These are phyloP conservation scores for Moesziomyces sp. DNA, from an alignment of 1,284 basidiomycete genomes.

Conservation along the genomic window DNA sequence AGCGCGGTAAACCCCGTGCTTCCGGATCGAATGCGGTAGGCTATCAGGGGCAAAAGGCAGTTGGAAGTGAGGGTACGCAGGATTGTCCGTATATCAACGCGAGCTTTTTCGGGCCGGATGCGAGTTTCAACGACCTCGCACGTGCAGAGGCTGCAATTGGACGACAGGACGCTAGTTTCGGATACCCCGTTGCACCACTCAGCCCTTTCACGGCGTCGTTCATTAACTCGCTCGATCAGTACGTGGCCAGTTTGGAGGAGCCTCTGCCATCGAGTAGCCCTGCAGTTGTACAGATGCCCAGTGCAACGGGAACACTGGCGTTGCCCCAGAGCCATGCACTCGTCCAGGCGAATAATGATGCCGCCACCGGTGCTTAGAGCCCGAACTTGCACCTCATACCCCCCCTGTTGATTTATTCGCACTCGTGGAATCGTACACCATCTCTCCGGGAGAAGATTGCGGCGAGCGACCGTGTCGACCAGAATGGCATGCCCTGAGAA, in stretches of 20 bases:
- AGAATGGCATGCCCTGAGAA: too few species aligned
- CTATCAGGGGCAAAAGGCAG: too few species aligned
- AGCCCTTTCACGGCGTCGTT: constrained; percentile 43
- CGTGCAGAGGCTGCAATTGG: constrained; percentile 41
- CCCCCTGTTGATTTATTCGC: too few species aligned
- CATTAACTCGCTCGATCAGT: constrained; percentile 46
- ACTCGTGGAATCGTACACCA: too few species aligned
- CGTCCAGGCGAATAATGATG: constrained; percentile 6
- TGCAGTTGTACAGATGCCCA: constrained; percentile 8
- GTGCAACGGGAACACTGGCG: constrained; percentile 9
- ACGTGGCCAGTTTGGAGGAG: constrained; percentile 44
- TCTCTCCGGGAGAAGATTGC: too few species aligned
- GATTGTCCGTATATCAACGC: constrained; percentile 42
- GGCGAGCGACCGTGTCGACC: too few species aligned
- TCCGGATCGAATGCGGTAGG: neutral
- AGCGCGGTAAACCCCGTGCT: constrained; percentile 14
- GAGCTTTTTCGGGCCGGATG: constrained; percentile 43
- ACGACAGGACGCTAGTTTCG: constrained; percentile 37
- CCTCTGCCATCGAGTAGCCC: constrained; percentile 30
- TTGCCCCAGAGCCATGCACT: constrained; percentile 29
- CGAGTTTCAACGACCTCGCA: constrained; percentile 40
- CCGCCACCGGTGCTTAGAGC: too few species aligned
- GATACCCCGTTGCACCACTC: constrained; percentile 37
- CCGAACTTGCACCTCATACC: too few species aligned
- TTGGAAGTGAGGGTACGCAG: neutral